A percentile compares a stretch with the other conserved stretches of the same genome.
Evolutionary conservation across 768 basidiomycete genomes (phyloP).

Genomic region (Pisolithus albus): DNA sequence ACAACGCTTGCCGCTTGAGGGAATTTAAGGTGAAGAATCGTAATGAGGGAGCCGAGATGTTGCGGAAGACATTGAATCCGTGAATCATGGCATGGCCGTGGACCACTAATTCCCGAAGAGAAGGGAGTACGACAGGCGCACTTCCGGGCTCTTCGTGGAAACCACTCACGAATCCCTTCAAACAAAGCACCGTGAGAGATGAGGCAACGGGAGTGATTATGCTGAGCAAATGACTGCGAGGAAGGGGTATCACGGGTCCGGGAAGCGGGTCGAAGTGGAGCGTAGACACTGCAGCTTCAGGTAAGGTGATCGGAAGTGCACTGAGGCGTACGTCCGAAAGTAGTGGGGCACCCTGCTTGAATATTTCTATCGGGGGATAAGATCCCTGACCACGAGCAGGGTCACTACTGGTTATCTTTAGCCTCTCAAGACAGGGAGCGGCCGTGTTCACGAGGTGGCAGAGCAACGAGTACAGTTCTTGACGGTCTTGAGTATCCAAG

Average conservation of each 20-base stretch:
- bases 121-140: conserved; percentile 25
- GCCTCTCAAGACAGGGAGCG: conserved; percentile 22
- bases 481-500: conserved; percentile 25
- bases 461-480: conserved; percentile 22
- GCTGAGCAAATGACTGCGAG: conserved; percentile 21
- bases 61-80: conserved; percentile 30
- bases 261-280: conserved; percentile 31
- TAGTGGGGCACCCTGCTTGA: conserved; percentile 24
- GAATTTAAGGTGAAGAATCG: conserved; percentile 19
- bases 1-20: conserved; percentile 23
- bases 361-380: conserved; percentile 26
- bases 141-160: conserved; percentile 28
- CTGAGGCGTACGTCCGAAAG: conserved; percentile 28
- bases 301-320: conserved; percentile 27
- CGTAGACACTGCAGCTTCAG: conserved; percentile 19
- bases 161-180: conserved; percentile 27
- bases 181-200: conserved; percentile 26
- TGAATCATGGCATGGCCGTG: conserved; percentile 27
- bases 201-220: conserved; percentile 23
- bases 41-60: conserved; percentile 26
- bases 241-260: conserved; percentile 23
- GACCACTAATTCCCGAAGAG: conserved; percentile 22
- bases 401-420: conserved; percentile 26
- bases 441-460: conserved; percentile 16
- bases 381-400: conserved; percentile 18